Evolutionary conservation across 116 monocot genomes (phyloP).

Genomic region (Zostera marina): DNA sequence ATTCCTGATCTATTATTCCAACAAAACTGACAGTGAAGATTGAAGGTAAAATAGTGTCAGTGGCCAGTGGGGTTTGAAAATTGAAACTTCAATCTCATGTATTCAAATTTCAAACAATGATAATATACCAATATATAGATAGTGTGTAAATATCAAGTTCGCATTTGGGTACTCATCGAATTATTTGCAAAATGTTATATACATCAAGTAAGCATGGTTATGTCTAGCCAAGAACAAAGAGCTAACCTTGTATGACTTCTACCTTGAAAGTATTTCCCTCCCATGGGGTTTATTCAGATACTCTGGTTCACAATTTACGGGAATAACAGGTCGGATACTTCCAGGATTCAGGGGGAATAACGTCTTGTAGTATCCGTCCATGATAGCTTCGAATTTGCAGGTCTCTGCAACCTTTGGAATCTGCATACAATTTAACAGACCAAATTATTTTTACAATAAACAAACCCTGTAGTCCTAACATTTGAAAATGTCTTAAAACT

Average conservation of each 20-base stretch:
- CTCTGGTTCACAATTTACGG: constrained; percentile 31
- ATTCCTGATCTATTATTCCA: no score
- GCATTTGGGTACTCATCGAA: background rate
- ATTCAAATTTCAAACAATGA: no score
- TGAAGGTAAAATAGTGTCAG: no score
- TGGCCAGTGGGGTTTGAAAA: no score
- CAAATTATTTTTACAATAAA: background rate
- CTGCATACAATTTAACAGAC: constrained; percentile 5
- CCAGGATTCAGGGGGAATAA: constrained; percentile 86
- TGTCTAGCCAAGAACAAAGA: background rate
- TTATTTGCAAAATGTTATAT: no score
- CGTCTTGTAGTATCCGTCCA: constrained; percentile 59
- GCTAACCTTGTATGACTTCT: background rate
- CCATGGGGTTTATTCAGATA: constrained; percentile 45
- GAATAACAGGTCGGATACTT: constrained; percentile 50
- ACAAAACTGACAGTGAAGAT: no score
- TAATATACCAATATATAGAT: no score
- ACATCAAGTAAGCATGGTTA: background rate
- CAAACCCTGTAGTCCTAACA: background rate
- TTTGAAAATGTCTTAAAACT: background rate
- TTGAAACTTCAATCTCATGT: no score
- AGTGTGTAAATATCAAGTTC: no score
- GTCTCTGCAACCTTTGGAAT: constrained; percentile 68
- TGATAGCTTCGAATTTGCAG: constrained; percentile 70
- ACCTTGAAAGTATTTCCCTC: constrained; percentile 21